A percentile compares a stretch with the other conserved stretches of the same genome.
These are phyloP conservation scores for Boletus sensibilis DNA, from an alignment of 768 basidiomycete species.

Conservation along the genomic window DNA sequence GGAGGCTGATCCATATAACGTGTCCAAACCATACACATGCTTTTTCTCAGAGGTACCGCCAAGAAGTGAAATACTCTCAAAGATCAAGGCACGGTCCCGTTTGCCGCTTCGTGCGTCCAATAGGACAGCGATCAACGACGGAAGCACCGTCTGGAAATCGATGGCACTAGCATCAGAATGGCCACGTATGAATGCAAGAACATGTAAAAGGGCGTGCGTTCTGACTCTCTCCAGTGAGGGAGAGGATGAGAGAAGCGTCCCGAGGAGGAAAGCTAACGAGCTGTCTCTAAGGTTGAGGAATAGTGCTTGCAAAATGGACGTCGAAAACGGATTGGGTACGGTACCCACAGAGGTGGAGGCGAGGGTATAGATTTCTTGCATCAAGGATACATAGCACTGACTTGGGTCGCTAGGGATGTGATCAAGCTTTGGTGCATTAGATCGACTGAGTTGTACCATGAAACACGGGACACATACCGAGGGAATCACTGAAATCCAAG, in stretches of 20 bases:
- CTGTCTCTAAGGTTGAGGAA: slow-evolving; percentile 70
- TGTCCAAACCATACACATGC: slow-evolving; percentile 70
- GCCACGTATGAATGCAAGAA: slow-evolving; percentile 77
- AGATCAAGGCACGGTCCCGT: slow-evolving; percentile 37
- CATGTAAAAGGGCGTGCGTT: slow-evolving; percentile 68
- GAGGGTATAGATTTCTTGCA: slow-evolving; percentile 63
- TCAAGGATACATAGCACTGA: slow-evolving; percentile 54
- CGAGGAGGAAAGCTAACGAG: slow-evolving; percentile 77
- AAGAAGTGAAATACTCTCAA: slow-evolving; percentile 55
- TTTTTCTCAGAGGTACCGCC: slow-evolving; percentile 39
- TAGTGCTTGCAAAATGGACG: slow-evolving; percentile 56
- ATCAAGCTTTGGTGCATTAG: slow-evolving; percentile 17
- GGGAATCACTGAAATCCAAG: slow-evolving; percentile 50
- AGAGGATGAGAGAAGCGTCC: slow-evolving; percentile 53
- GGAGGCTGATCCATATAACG: slow-evolving; percentile 62
- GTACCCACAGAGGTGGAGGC: slow-evolving; percentile 55
- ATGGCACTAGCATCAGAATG: slow-evolving; percentile 53
- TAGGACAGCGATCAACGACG: slow-evolving; percentile 63
- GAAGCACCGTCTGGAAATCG: slow-evolving; percentile 82
- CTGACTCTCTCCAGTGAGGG: slow-evolving; percentile 35
- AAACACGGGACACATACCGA: slow-evolving; percentile 30
- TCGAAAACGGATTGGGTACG: slow-evolving; percentile 44
- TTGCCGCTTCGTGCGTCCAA: slow-evolving; percentile 28
- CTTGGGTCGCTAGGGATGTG: slow-evolving; percentile 20
- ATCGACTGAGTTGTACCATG: background rate